Base-by-base conservation (phyloP, 2,329 filamentous ascomycete genomes). In the Tolypocladium ovalisporum region DNA sequence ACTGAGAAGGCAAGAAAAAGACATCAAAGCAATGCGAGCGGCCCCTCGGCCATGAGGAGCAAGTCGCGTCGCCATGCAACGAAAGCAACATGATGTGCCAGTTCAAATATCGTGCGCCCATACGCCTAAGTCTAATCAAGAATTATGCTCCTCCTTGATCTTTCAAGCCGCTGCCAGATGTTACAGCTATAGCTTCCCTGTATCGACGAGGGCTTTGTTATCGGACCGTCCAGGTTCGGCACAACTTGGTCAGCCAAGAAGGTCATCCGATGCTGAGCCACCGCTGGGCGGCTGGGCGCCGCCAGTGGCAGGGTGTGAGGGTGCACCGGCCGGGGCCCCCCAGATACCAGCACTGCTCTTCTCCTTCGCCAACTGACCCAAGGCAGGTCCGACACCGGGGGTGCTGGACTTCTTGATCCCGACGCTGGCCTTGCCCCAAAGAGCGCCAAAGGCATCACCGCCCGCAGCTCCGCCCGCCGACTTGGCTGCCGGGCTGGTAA, bases 311-410 rank as follows among this genome's bases (percentile, higher is more conserved):
- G 70, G 64, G 60, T 73, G 68, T n/a, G 65, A 57, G 7, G 67
- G 55, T 62, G 69, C 61, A 63, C 76, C 59, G 53, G 84, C 78
- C 19, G 87, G 80, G 0, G 89, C 82, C 22, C 93, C 94, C 91
- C 95, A 99, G 62, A 99, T 90, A 9, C 92, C 91, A 19, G 92
- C 91, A 65, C 86, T 91, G 58, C 91, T 94, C 80, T 97, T 97
- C 74, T 97, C 91, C 78, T 97, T 97, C n/a, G 92, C 93, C 72
- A 99, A 84, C 71, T 96, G 92, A 35, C 91, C 92, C 75, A 99
- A 82, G 57, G 92, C 92, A 55, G 90, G 86, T 0, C 87, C 88
- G 56, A 79, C 76, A 12, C 76, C 78, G 15, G 80, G 77, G 2
- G 85, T 81, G 59, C 74, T 79, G 1, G 80, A 74, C 75, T 94